Percentiles rank a stretch among this genome's conserved stretches.
Evolutionary conservation across 108 stramenopile genomes (phyloP).

Genomic region (Epipyxis sp.): DNA sequence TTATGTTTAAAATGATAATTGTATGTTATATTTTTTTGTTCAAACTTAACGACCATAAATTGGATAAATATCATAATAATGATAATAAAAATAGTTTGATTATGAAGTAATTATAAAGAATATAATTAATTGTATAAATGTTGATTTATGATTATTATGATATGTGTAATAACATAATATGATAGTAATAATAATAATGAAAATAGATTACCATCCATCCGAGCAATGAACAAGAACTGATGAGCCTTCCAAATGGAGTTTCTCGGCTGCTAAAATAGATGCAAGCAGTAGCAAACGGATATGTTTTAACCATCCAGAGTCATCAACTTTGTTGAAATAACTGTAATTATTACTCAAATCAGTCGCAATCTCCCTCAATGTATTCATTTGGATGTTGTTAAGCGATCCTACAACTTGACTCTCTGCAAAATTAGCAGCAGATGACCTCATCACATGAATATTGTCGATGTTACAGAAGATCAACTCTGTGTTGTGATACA

Average conservation of each 20-base stretch:
- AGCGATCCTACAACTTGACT: neutral
- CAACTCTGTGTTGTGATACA: constrained; percentile 39
- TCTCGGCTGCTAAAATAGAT: constrained; percentile 29
- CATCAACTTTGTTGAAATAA: constrained; percentile 39
- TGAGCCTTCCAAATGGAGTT: constrained; percentile 17
- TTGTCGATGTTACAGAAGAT: constrained; percentile 53
- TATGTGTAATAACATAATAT: too few relatives aligned
- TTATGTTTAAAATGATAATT: too few relatives aligned
- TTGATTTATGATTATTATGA: too few relatives aligned
- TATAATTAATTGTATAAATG: too few relatives aligned
- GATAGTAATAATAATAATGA: too few relatives aligned
- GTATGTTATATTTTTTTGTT: too few relatives aligned
- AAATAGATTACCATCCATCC: constrained; percentile 68
- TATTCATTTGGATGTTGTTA: neutral
- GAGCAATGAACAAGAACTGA: constrained; percentile 53
- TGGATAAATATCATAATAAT: too few relatives aligned
- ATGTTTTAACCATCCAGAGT: constrained; percentile 40
- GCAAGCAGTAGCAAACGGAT: constrained; percentile 35
- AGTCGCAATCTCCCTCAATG: too few relatives aligned
- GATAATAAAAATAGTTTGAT: too few relatives aligned
- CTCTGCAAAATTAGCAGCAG: constrained; percentile 4
- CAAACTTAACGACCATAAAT: too few relatives aligned
- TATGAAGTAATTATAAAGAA: too few relatives aligned
- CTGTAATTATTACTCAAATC: neutral
- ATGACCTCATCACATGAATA: constrained; percentile 24